phyloP scores from a whole-genome alignment of 305 asterid genomes.

The Ajuga reptans region DNA sequence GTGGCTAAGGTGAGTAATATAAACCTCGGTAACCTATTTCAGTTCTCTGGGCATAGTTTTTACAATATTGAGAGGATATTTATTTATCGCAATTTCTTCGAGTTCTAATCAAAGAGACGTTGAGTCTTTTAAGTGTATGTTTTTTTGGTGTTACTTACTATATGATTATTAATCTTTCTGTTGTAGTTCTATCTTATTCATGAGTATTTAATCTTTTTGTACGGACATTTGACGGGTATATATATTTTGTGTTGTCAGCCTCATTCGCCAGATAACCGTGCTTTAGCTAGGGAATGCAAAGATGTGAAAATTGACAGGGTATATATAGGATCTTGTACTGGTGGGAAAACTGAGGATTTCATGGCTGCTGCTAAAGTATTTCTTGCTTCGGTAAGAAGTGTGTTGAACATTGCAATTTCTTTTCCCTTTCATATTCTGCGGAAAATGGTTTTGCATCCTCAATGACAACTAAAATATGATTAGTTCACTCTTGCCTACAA shows the following conservation, averaged over 20 bases:
- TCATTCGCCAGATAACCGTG: constrained; percentile 88
- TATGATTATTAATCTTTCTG: background rate
- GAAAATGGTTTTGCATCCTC: background rate
- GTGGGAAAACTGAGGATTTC: constrained; percentile 95
- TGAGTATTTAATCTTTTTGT: background rate
- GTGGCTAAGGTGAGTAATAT: constrained; percentile 71
- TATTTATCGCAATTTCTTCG: background rate
- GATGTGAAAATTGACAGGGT: constrained; percentile 89
- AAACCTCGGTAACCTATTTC: constrained; percentile 10
- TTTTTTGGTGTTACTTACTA: background rate
- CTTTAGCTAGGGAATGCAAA: constrained; percentile 88
- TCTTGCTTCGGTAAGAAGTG: constrained; percentile 60
- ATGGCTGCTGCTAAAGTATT: constrained; percentile 92
- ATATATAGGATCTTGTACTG: constrained; percentile 89
- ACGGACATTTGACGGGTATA: background rate
- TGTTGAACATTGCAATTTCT: background rate
- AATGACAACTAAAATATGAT: background rate
- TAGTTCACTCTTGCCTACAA: background rate
- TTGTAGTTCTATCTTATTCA: background rate
- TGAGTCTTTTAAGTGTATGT: background rate
- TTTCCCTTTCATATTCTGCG: background rate
- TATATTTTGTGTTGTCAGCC: constrained; percentile 41
- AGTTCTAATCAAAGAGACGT: background rate
- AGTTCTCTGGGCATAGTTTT: background rate
- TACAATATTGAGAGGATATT: background rate